These are phyloP conservation scores for Thoreauomyces humboldtii DNA, from an alignment of 192 early-diverging fungal genomes.

Conservation along the genomic window DNA sequence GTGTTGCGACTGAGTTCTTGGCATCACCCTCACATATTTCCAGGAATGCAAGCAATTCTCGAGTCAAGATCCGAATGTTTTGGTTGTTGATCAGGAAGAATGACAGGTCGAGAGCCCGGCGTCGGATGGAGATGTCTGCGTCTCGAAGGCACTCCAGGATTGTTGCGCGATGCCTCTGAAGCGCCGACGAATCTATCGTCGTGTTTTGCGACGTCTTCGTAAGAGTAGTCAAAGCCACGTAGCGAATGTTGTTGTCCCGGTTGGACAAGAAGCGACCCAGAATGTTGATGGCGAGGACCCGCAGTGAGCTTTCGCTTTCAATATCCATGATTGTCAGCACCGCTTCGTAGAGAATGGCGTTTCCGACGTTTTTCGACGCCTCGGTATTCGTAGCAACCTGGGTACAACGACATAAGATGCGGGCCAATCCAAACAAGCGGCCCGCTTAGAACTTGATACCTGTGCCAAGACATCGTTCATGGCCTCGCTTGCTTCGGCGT, in stretches of 20 bases:
- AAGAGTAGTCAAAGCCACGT: conserved; percentile 94
- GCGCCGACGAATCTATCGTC: conserved; percentile 84
- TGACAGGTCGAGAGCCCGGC: conserved; percentile 90
- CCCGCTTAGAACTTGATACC: too few species aligned
- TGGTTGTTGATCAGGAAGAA: conserved; percentile 93
- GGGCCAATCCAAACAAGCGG: too few species aligned
- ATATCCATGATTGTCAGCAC: conserved; percentile 96
- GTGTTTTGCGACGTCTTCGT: conserved; percentile 68
- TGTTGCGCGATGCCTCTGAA: conserved; percentile 96
- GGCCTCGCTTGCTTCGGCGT: conserved; percentile 77
- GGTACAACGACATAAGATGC: too few species aligned
- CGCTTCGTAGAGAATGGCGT: conserved; percentile 96
- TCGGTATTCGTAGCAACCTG: conserved; percentile 92
- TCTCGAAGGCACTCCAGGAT: conserved; percentile 95
- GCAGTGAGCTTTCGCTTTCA: conserved; percentile 83
- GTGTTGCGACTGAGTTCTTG: conserved; percentile 84
- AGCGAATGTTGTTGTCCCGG: conserved; percentile 96
- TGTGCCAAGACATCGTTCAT: conserved; percentile 98
- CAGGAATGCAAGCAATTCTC: conserved; percentile 90
- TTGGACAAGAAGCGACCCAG: conserved; percentile 94
- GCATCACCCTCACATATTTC: conserved; percentile 89
- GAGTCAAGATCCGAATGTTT: conserved; percentile 90
- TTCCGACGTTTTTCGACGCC: conserved; percentile 93
- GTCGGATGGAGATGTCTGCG: conserved; percentile 92
- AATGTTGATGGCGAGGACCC: conserved; percentile 96